Evolutionary conservation across 2,329 filamentous ascomycete genomes (phyloP), one percentile per base, ranked within the genome.

Genomic region (Aspergillus quadricinctus): DNA sequence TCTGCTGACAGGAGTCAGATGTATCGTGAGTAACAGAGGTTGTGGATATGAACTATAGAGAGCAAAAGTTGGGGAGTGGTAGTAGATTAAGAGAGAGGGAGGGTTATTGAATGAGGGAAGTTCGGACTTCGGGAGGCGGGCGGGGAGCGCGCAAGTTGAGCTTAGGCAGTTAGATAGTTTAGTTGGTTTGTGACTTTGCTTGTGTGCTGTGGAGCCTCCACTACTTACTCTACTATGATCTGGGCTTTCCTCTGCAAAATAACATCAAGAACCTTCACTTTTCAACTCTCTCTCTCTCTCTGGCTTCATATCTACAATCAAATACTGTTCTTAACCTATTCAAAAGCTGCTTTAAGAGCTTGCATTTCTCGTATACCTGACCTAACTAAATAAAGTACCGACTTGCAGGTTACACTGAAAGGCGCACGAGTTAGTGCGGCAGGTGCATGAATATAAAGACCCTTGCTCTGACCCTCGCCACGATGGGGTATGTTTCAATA

Each of bases 41-140:
- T 51, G 50, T 41, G 29, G 45, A 43, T 31, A 31, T 29, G 45
- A 14, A 31, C 49, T 53, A 58, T 58, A 61, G 54, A 58, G 65
- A 52, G 57, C 57, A 61, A 59, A 60, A 55, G 61, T 56, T 23
- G 62, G 31, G 31, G 56, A 53, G 54, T 58, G 58, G 61, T 62
- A 53, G 61, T 62, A 53, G 50, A 11, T 31, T 23, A 23, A 23
- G 5, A 56, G 60, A 56, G 61, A 66, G 64, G 58, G 65, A 61
- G 56, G 61, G 65, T 62, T 61, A 60, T 60, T 60, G 53, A 61
- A 55, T n/a, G 56, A 58, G 64, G 62, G 64, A 62, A 64, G 67
- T 63, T 64, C 66, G 64, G 68, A 65, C 62, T 64, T 62, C 65
- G 69, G 67, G 70, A 72, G 68, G 67, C 68, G 43, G 21, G 41